Percentiles rank a stretch among this genome's conserved stretches.
phyloP scores from a whole-genome alignment of 768 basidiomycete species.

The Boletus patriciae region DNA sequence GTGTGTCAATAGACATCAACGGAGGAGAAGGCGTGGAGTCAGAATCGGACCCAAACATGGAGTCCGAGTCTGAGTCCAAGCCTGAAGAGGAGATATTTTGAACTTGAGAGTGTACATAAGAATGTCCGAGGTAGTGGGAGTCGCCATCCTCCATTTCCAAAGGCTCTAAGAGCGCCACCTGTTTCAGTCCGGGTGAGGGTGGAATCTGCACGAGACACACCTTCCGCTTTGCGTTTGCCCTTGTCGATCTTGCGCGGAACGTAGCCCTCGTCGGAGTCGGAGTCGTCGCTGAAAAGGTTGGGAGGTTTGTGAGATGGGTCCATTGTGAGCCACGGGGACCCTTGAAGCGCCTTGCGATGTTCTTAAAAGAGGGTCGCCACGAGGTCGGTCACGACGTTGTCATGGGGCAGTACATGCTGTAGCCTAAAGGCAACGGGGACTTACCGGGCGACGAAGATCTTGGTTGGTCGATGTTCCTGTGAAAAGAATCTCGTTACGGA shows the following conservation, averaged over 20 bases:
- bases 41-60: background rate
- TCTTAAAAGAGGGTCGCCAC: constrained; percentile 12
- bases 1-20: background rate
- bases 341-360: background rate
- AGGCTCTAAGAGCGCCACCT: constrained; percentile 6
- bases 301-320: constrained; percentile 10
- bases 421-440: background rate
- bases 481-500: background rate
- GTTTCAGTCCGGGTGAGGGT: background rate
- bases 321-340: constrained; percentile 7
- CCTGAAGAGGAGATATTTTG: background rate
- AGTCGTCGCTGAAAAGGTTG: constrained; percentile 2
- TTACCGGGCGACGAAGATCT: constrained; percentile 15
- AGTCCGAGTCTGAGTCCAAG: constrained; percentile 9
- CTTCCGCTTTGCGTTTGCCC: constrained; percentile 22
- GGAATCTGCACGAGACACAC: background rate
- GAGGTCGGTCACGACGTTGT: constrained; percentile 7
- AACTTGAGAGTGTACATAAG: background rate
- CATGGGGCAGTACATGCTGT: constrained; percentile 6
- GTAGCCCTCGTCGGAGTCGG: background rate
- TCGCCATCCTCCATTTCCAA: background rate
- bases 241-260: constrained; percentile 16
- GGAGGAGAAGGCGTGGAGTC: constrained; percentile 4
- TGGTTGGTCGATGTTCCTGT: background rate
- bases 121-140: background rate